Conservation (phyloP, 2,329 filamentous ascomycete species). For the Rhinocladiella similis region DNA sequence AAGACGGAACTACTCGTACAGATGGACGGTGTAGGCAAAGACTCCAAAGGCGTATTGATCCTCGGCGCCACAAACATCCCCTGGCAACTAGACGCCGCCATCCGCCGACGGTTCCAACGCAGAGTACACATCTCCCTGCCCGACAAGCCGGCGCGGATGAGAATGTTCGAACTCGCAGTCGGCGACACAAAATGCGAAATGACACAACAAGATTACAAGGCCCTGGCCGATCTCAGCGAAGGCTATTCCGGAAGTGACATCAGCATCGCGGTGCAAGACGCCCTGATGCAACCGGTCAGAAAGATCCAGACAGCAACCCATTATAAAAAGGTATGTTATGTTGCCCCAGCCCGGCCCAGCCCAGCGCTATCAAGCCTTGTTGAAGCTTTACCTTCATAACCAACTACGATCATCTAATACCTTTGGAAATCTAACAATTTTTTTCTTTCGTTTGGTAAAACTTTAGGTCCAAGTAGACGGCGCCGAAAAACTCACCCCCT, state of each 20-base stretch:
- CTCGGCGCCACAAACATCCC: conserved; percentile 97
- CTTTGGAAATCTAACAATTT: no score
- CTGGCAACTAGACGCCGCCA: conserved; percentile 96
- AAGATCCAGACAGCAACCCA: conserved; percentile 98
- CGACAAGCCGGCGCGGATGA: conserved; percentile 81
- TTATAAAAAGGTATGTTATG: conserved; percentile 76
- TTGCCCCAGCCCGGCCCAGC: no score
- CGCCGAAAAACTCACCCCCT: conserved; percentile 68
- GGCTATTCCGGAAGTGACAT: conserved; percentile 98
- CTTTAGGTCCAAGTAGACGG: conserved; percentile 73
- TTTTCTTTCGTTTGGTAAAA: conserved; percentile 5
- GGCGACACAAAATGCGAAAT: conserved; percentile 88
- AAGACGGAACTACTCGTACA: conserved; percentile 98
- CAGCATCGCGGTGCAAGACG: conserved; percentile 90
- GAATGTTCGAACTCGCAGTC: conserved; percentile 95
- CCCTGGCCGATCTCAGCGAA: conserved; percentile 78
- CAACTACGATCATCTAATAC: no score
- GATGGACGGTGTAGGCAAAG: conserved; percentile 98
- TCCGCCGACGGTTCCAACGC: conserved; percentile 91
- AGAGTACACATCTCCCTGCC: conserved; percentile 94
- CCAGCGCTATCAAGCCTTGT: no score
- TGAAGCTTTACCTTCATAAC: no score
- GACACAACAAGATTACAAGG: conserved; percentile 72
- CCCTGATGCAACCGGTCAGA: conserved; percentile 93
- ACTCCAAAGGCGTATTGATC: conserved; percentile 90